phyloP scores from a whole-genome alignment of 352 stramenopile species.

The Globisporangium cylindrosporum region DNA sequence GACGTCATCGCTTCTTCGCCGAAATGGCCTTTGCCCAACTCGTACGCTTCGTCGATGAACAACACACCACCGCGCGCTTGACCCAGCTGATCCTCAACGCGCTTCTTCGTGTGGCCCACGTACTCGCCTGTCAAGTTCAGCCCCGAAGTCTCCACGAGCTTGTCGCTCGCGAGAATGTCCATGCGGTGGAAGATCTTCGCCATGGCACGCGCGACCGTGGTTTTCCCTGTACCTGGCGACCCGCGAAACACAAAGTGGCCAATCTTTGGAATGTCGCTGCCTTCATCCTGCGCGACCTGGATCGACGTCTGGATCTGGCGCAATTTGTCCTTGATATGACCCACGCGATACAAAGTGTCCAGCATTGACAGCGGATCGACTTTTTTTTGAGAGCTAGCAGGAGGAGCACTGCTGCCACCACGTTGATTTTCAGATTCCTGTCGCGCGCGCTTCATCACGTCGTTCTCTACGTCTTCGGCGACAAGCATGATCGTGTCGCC shows the following conservation, averaged over 20 bases:
- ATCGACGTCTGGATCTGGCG: constrained; percentile 54
- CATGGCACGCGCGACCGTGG: constrained; percentile 89
- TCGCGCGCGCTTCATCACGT: constrained; percentile 26
- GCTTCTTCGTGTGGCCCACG: constrained; percentile 89
- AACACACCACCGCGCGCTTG: constrained; percentile 90
- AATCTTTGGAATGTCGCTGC: constrained; percentile 49
- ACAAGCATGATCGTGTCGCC: constrained; percentile 37
- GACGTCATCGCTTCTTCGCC: constrained; percentile 89
- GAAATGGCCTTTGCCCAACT: constrained; percentile 76
- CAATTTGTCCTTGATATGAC: constrained; percentile 55
- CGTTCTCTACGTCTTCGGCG: constrained; percentile 56
- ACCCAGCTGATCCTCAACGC: constrained; percentile 83
- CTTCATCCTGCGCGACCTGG: constrained; percentile 64
- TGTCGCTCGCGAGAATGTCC: constrained; percentile 87
- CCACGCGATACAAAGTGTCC: constrained; percentile 57
- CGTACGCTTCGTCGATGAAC: constrained; percentile 94
- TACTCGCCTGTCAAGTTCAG: constrained; percentile 87
- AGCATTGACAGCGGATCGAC: constrained; percentile 46
- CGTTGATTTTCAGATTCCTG: constrained; percentile 2
- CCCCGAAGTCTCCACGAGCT: constrained; percentile 89
- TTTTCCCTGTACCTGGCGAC: constrained; percentile 87
- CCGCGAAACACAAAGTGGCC: constrained; percentile 89
- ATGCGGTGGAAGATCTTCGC: constrained; percentile 93
- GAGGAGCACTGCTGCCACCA: not conserved
- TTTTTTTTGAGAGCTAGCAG: not conserved